Conservation (phyloP, 306 rosid genomes). For the Quercus glauca region DNA sequence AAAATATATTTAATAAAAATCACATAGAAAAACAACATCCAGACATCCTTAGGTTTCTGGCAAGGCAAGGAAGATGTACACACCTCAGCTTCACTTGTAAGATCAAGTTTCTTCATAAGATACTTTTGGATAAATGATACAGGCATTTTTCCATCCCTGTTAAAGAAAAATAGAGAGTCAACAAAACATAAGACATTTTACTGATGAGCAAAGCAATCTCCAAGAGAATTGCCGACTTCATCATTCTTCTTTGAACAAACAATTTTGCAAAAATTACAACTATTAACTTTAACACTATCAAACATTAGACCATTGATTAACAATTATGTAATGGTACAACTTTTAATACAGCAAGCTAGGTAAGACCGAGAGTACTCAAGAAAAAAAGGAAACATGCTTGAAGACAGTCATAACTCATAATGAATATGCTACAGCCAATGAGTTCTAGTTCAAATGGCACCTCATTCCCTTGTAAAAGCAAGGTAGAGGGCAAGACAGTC, state of each 20-base stretch:
- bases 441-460: too few relatives aligned
- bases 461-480: too few relatives aligned
- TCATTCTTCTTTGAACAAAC: not conserved
- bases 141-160: slow-evolving; percentile 87
- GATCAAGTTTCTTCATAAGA: slow-evolving; percentile 84
- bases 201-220: not conserved
- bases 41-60: slow-evolving; percentile 8
- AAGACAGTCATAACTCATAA: not conserved
- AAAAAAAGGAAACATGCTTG: not conserved
- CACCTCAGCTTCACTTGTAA: slow-evolving; percentile 77
- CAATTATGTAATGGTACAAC: not conserved
- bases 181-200: slow-evolving; percentile 18
- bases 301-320: not conserved
- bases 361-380: not conserved
- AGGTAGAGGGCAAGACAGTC: too few relatives aligned
- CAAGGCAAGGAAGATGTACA: slow-evolving; percentile 30
- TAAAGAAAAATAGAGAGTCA: slow-evolving; percentile 10
- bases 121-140: slow-evolving; percentile 88
- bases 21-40: not conserved
- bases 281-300: not conserved
- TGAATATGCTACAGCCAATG: not conserved
- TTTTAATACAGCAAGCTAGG: not conserved
- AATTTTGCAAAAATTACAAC: not conserved
- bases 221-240: not conserved
- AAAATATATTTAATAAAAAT: not conserved